These are phyloP conservation scores for Melaleuca alternifolia DNA, from an alignment of 345 rosid genomes.

Conservation along the genomic window DNA sequence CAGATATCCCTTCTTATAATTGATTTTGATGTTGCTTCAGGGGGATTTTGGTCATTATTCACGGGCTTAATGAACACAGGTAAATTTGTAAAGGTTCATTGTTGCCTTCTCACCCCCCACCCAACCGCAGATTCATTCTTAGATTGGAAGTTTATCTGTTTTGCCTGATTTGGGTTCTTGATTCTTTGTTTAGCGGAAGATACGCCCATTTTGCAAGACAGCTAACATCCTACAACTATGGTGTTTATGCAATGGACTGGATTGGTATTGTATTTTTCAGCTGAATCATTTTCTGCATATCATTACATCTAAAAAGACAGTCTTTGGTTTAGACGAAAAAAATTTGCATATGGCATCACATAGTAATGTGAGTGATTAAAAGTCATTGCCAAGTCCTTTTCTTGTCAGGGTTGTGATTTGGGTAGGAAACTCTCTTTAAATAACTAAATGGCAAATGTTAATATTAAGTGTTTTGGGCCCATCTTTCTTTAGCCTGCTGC, in stretches of 20 bases:
- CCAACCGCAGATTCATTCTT: background rate
- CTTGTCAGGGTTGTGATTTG: background rate
- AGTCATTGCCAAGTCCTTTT: background rate
- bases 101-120: background rate
- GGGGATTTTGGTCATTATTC: conserved; percentile 80
- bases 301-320: background rate
- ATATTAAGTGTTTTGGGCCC: background rate
- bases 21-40: conserved; percentile 19
- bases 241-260: conserved; percentile 97
- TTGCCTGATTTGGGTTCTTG: background rate
- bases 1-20: background rate
- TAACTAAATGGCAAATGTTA: background rate
- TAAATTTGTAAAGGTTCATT: conserved; percentile 10
- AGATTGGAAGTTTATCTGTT: background rate
- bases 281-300: background rate
- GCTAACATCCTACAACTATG: conserved; percentile 50
- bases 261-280: conserved; percentile 35
- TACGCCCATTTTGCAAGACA: conserved; percentile 86
- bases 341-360: background rate
- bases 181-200: conserved; percentile 57
- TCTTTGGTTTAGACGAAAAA: background rate
- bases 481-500: background rate
- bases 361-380: background rate
- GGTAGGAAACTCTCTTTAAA: background rate
- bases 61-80: conserved; percentile 97